Conservation (phyloP, 768 basidiomycete genomes). For the Suillus occidentalis region DNA sequence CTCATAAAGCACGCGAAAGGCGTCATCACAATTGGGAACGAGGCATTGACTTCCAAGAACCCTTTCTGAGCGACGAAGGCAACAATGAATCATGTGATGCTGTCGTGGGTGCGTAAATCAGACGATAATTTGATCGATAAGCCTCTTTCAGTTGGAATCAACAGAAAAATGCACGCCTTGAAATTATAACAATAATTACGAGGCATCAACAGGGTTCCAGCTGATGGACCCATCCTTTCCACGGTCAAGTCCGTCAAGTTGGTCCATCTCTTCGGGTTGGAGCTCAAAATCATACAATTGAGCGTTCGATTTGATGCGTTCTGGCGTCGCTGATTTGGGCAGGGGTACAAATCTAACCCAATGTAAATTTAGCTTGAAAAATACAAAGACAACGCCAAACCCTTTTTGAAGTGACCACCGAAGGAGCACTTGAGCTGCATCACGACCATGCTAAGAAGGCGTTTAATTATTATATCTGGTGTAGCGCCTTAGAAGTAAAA, state of each 20-base stretch:
- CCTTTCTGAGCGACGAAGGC: neutral
- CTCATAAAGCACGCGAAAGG: neutral
- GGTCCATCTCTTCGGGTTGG: constrained; percentile 57
- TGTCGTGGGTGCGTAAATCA: neutral
- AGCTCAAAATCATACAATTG: constrained; percentile 78
- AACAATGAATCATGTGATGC: neutral
- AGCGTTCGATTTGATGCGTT: constrained; percentile 71
- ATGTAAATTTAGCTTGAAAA: neutral
- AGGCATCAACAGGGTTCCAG: constrained; percentile 79
- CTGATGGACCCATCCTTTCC: constrained; percentile 72
- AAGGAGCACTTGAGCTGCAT: constrained; percentile 78
- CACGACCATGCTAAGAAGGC: constrained; percentile 48
- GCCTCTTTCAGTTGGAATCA: neutral
- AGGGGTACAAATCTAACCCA: constrained; percentile 69
- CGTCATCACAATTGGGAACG: neutral
- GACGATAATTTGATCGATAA: neutral
- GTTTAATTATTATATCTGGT: neutral
- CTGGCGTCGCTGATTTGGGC: constrained; percentile 74
- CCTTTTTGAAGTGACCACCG: constrained; percentile 90
- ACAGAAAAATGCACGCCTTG: neutral
- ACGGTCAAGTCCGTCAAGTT: constrained; percentile 67
- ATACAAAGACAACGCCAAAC: constrained; percentile 39
- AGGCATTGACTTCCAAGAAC: neutral
- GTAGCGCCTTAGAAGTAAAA: neutral
- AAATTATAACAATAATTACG: constrained; percentile 18